Evolutionary conservation across 1,284 basidiomycete species (phyloP).

Genomic region (Puccinia sorghi): DNA sequence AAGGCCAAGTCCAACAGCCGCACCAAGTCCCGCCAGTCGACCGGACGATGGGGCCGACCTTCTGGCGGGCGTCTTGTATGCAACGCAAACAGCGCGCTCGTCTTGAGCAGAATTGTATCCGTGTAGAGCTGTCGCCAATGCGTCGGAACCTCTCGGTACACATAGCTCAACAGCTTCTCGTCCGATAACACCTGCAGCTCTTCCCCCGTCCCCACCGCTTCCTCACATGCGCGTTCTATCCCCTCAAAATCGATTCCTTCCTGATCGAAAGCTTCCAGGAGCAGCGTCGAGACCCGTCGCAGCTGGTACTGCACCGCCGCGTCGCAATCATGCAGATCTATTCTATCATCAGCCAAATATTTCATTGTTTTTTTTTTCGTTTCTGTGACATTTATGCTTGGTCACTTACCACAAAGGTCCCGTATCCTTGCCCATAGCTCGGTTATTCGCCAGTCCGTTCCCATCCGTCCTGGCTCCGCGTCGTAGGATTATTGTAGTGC

Average conservation of each 20-base stretch:
- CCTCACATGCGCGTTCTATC: background rate
- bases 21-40: conserved; percentile 59
- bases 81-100: conserved; percentile 47
- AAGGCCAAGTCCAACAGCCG: conserved; percentile 73
- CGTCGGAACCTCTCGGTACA: conserved; percentile 59
- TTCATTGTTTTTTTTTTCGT: no score
- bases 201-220: conserved; percentile 38
- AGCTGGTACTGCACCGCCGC: conserved; percentile 22
- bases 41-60: background rate
- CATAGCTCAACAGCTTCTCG: conserved; percentile 59
- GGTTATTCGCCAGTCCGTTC: no score
- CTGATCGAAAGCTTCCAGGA: background rate
- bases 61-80: background rate
- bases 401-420: no score
- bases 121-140: conserved; percentile 61
- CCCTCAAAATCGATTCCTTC: background rate
- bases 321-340: conserved; percentile 37
- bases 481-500: no score
- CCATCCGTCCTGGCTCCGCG: no score
- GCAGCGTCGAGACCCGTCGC: background rate
- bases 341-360: no score
- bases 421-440: background rate
- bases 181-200: conserved; percentile 59
- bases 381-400: no score
- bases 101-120: conserved; percentile 59